A percentile compares a stretch with the other conserved stretches of the same genome.
phyloP scores from a whole-genome alignment of 2,329 filamentous ascomycete species.

The Periconia sp. region DNA sequence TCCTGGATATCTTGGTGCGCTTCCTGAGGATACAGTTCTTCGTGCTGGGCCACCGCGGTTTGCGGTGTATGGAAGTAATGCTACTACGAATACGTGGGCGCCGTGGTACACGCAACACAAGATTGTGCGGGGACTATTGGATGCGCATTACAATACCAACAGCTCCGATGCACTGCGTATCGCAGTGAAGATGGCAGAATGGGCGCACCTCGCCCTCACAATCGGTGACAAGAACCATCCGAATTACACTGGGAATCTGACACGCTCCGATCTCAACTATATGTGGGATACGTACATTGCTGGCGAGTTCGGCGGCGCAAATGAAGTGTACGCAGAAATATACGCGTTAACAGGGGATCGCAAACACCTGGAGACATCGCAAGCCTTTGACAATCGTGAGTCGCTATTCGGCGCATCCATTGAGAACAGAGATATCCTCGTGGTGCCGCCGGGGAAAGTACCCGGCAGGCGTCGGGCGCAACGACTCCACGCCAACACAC shows the following conservation, averaged over 20 bases:
- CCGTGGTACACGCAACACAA: slow-evolving; percentile 20
- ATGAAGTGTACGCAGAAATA: slow-evolving; percentile 17
- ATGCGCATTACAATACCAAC: slow-evolving; percentile 19
- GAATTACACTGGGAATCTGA: slow-evolving; percentile 14
- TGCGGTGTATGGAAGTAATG: slow-evolving; percentile 12
- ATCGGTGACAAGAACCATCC: slow-evolving; percentile 17
- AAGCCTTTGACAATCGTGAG: slow-evolving; percentile 16
- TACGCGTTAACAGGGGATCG: slow-evolving; percentile 11
- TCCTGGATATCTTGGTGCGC: slow-evolving; percentile 13
- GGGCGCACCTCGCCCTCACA: slow-evolving; percentile 14
- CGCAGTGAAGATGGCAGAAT: slow-evolving; percentile 17
- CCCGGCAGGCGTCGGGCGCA: slow-evolving; percentile 10
- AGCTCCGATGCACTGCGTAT: slow-evolving; percentile 13
- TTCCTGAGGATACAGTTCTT: slow-evolving; percentile 16
- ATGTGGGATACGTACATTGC: slow-evolving; percentile 20
- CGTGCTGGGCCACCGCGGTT: slow-evolving; percentile 15
- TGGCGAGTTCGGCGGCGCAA: slow-evolving; percentile 17
- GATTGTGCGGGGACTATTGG: slow-evolving; percentile 15
- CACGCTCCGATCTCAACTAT: slow-evolving; percentile 16
- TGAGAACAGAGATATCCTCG: slow-evolving; percentile 12
- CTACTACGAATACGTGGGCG: slow-evolving; percentile 15
- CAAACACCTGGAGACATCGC: slow-evolving; percentile 10
- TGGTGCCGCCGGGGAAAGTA: slow-evolving; percentile 9
- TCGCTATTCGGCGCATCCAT: slow-evolving; percentile 15
- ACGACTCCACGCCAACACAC: slow-evolving; percentile 15